phyloP scores from a whole-genome alignment of 257 asterid species.

The Penstemon newberryi region DNA sequence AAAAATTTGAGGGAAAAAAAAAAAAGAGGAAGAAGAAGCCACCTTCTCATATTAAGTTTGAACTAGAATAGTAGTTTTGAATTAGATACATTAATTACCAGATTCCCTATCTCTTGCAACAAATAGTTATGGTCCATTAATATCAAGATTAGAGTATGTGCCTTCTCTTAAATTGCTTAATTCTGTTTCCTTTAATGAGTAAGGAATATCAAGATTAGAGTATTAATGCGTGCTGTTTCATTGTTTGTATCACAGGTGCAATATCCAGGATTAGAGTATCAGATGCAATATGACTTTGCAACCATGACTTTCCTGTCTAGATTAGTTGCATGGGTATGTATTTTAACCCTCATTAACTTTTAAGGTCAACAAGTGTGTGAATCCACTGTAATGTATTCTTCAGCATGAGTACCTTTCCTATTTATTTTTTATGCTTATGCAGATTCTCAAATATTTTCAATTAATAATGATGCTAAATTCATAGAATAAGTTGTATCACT shows the following conservation, averaged over 20 bases:
- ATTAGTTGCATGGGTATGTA: slow-evolving; percentile 70
- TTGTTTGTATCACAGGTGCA: slow-evolving; percentile 61
- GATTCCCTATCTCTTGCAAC: background rate
- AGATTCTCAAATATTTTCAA: background rate
- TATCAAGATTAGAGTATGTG: background rate
- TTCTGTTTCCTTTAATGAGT: slow-evolving; percentile 20
- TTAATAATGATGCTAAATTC: background rate
- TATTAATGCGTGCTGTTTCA: slow-evolving; percentile 17
- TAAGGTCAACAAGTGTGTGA: background rate
- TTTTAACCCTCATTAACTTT: slow-evolving; percentile 19
- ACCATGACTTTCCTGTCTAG: slow-evolving; percentile 76
- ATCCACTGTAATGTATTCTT: background rate
- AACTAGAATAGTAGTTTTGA: too few species aligned
- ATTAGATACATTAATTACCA: too few species aligned
- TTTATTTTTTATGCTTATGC: background rate
- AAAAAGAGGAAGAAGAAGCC: background rate
- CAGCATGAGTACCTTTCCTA: slow-evolving; percentile 9
- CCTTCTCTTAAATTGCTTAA: slow-evolving; percentile 10
- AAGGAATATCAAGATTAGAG: slow-evolving; percentile 16
- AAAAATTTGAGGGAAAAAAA: background rate
- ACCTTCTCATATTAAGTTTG: too few species aligned
- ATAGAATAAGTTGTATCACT: slow-evolving; percentile 5
- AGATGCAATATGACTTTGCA: slow-evolving; percentile 78
- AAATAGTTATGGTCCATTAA: background rate
- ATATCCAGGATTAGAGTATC: slow-evolving; percentile 86